Conservation (phyloP, 1,139 yeast species). For the Saccharomyces hybrid region DNA sequence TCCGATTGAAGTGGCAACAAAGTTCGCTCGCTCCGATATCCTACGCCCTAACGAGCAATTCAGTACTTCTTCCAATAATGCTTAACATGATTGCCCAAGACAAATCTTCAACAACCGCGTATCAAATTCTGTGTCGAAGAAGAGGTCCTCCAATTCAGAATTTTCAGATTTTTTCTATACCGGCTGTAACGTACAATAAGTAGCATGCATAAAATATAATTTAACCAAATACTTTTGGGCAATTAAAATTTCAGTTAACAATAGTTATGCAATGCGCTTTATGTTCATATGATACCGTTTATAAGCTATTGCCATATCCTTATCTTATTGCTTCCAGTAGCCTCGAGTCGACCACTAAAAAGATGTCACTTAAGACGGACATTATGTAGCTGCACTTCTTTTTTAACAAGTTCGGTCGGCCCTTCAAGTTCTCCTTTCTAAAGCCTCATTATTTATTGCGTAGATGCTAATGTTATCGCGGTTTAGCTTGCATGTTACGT, state of each 20-base stretch:
- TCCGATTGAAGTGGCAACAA: constrained; percentile 18
- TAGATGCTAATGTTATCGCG: not conserved
- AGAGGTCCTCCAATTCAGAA: not conserved
- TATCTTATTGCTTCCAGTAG: not conserved
- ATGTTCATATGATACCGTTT: no score
- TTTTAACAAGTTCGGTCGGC: not conserved
- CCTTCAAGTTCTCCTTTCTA: not conserved
- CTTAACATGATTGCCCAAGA: constrained; percentile 20
- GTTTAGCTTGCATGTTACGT: not conserved
- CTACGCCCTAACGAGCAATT: constrained; percentile 17
- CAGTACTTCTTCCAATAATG: constrained; percentile 18
- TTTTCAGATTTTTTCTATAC: not conserved
- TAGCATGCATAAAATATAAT: not conserved
- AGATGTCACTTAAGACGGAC: not conserved
- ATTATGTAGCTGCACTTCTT: not conserved
- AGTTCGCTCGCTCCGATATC: constrained; percentile 22
- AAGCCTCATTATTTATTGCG: not conserved
- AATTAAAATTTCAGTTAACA: not conserved
- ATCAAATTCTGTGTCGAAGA: constrained; percentile 10
- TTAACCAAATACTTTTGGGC: not conserved
- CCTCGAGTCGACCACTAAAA: not conserved
- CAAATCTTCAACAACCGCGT: constrained; percentile 20
- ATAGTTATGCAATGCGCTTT: not conserved
- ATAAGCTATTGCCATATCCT: not conserved
- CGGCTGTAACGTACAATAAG: not conserved